These are phyloP conservation scores for Colletotrichum scovillei DNA, from an alignment of 2,329 filamentous ascomycete genomes.

Conservation along the genomic window DNA sequence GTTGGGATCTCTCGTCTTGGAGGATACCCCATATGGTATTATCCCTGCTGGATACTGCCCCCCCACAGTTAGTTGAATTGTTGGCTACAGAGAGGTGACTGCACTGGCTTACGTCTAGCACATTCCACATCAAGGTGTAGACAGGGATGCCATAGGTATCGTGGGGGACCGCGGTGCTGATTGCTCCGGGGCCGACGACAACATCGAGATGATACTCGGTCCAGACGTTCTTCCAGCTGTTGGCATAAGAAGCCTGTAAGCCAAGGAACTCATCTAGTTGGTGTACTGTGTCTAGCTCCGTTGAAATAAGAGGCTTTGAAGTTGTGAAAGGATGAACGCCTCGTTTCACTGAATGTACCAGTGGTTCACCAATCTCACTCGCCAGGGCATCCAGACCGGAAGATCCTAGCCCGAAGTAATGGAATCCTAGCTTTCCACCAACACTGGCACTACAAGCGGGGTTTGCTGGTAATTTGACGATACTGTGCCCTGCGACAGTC, in stretches of 20 bases:
- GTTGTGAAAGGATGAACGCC: conserved; percentile 38
- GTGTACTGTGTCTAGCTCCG: conserved; percentile 46
- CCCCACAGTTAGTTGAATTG: not conserved
- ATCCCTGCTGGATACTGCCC: conserved; percentile 61
- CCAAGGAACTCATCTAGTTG: conserved; percentile 55
- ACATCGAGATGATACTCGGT: conserved; percentile 58
- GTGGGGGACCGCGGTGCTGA: conserved; percentile 62
- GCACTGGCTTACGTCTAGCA: conserved; percentile 57
- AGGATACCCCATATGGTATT: conserved; percentile 56
- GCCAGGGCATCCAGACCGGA: conserved; percentile 47
- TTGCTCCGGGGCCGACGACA: conserved; percentile 59
- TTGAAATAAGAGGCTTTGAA: conserved; percentile 42
- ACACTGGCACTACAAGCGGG: conserved; percentile 43
- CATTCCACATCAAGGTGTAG: conserved; percentile 62
- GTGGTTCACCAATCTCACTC: conserved; percentile 52
- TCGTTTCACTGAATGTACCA: conserved; percentile 50
- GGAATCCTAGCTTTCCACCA: conserved; percentile 48
- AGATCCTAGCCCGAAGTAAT: conserved; percentile 50
- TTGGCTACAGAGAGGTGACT: not conserved
- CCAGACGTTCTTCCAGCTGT: conserved; percentile 55
- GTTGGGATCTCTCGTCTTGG: conserved; percentile 51
- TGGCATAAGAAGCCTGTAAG: conserved; percentile 43
- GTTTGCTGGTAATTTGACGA: conserved; percentile 49
- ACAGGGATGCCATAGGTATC: conserved; percentile 59
- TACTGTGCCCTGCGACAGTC: conserved; percentile 54